Evolutionary conservation across 2,329 filamentous ascomycete species (phyloP).

Genomic region (Colletotrichum tanaceti): DNA sequence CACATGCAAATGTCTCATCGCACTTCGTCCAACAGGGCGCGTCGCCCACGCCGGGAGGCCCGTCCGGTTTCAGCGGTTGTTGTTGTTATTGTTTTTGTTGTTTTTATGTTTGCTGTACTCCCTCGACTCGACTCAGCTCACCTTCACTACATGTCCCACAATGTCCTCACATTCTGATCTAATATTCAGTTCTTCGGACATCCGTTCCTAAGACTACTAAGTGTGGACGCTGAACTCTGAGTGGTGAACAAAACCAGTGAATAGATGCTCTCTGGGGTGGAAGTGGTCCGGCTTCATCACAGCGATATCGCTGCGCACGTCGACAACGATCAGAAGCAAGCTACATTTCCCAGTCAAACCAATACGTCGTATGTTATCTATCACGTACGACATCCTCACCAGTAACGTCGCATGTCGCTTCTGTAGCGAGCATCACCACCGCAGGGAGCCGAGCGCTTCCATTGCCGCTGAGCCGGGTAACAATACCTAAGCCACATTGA

Average conservation of each 20-base stretch:
- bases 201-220: too few species aligned
- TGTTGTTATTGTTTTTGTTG: neutral
- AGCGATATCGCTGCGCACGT: neutral
- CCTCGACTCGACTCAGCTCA: too few species aligned
- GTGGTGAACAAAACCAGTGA: too few species aligned
- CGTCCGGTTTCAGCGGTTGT: neutral
- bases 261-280: too few species aligned
- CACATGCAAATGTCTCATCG: conserved; percentile 1
- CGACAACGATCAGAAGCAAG: neutral
- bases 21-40: neutral
- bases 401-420: conserved; percentile 11
- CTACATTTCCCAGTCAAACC: neutral
- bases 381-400: neutral
- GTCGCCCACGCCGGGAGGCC: neutral
- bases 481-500: neutral
- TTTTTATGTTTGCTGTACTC: too few species aligned
- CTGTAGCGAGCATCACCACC: conserved; percentile 10
- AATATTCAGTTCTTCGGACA: too few species aligned
- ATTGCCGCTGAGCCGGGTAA: neutral
- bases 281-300: neutral
- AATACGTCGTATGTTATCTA: neutral
- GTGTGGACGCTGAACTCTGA: too few species aligned
- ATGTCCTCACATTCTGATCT: too few species aligned
- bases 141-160: too few species aligned
- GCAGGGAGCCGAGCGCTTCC: neutral